A percentile compares a stretch with the other conserved stretches of the same genome.
These are phyloP conservation scores for Striga hermonthica DNA, from an alignment of 305 asterid species.

Conservation along the genomic window DNA sequence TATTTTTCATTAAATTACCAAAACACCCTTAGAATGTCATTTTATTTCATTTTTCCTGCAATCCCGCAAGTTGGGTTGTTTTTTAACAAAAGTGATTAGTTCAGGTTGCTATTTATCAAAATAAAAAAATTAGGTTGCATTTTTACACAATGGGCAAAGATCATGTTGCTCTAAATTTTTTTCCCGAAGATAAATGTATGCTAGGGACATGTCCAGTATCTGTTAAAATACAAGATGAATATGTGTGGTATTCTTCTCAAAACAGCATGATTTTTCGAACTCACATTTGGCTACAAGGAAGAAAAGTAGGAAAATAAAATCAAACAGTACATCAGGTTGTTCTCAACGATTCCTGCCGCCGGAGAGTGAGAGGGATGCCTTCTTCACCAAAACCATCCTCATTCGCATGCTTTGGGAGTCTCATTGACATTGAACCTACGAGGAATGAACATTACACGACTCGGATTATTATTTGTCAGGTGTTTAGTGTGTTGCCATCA, in stretches of 20 bases:
- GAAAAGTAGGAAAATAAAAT: conserved; percentile 22
- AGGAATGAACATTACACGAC: background rate
- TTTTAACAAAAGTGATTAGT: too few relatives aligned
- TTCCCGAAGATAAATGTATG: conserved; percentile 15
- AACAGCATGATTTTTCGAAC: conserved; percentile 28
- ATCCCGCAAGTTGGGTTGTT: too few relatives aligned
- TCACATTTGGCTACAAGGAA: conserved; percentile 27
- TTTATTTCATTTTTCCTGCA: too few relatives aligned
- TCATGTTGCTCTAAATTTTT: background rate
- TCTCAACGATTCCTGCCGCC: conserved; percentile 74
- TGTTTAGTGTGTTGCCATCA: background rate
- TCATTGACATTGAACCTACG: conserved; percentile 42
- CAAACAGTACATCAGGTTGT: conserved; percentile 34
- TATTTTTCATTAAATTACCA: too few relatives aligned
- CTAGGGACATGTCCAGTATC: conserved; percentile 30
- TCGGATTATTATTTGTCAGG: background rate
- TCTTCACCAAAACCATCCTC: conserved; percentile 64
- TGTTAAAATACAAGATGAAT: conserved; percentile 44
- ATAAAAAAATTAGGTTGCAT: too few relatives aligned
- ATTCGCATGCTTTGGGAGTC: conserved; percentile 46
- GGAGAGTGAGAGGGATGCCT: conserved; percentile 77
- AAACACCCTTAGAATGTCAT: too few relatives aligned
- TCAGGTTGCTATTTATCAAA: too few relatives aligned
- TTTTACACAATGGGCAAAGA: background rate
- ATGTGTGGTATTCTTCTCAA: conserved; percentile 39